These are phyloP conservation scores for Coemansia erecta DNA, from an alignment of 192 early-diverging fungal genomes.

Conservation along the genomic window DNA sequence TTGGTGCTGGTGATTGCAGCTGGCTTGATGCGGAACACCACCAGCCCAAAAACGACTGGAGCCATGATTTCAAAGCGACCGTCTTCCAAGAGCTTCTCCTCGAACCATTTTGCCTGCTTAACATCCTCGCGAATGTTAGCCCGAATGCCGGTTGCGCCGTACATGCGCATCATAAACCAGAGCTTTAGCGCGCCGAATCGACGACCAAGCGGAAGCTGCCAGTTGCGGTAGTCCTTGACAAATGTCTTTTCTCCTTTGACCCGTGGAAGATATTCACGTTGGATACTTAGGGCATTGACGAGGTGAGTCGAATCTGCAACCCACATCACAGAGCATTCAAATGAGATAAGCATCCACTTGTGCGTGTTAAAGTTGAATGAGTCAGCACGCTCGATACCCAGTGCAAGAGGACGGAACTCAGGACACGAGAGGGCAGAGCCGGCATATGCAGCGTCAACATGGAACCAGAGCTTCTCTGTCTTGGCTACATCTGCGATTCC, in stretches of 20 bases:
- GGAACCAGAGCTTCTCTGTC: slow-evolving; percentile 47
- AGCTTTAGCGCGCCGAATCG: slow-evolving; percentile 55
- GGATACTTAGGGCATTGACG: slow-evolving; percentile 37
- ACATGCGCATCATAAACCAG: slow-evolving; percentile 56
- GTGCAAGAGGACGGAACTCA: slow-evolving; percentile 41
- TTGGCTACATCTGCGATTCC: slow-evolving; percentile 50
- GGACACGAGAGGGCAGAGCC: slow-evolving; percentile 55
- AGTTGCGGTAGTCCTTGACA: slow-evolving; percentile 53
- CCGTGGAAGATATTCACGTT: slow-evolving; percentile 40
- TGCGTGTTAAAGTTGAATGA: slow-evolving; percentile 57
- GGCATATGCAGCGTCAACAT: slow-evolving; percentile 59
- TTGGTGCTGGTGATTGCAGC: not conserved
- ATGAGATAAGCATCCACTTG: slow-evolving; percentile 57
- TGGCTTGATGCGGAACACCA: slow-evolving; percentile 33
- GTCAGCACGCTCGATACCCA: slow-evolving; percentile 48
- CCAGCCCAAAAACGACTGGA: slow-evolving; percentile 27
- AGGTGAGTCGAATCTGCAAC: slow-evolving; percentile 38
- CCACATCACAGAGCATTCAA: slow-evolving; percentile 55
- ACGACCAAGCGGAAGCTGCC: slow-evolving; percentile 52
- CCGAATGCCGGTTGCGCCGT: slow-evolving; percentile 47
- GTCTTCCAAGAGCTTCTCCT: slow-evolving; percentile 17
- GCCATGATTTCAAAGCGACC: slow-evolving; percentile 31
- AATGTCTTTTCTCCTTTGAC: slow-evolving; percentile 15
- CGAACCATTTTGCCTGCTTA: slow-evolving; percentile 23
- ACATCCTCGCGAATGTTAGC: slow-evolving; percentile 37